A percentile compares a stretch with the other conserved stretches of the same genome.
Conservation (phyloP, 1,284 basidiomycete species). For the Cryptococcus hybrid region DNA sequence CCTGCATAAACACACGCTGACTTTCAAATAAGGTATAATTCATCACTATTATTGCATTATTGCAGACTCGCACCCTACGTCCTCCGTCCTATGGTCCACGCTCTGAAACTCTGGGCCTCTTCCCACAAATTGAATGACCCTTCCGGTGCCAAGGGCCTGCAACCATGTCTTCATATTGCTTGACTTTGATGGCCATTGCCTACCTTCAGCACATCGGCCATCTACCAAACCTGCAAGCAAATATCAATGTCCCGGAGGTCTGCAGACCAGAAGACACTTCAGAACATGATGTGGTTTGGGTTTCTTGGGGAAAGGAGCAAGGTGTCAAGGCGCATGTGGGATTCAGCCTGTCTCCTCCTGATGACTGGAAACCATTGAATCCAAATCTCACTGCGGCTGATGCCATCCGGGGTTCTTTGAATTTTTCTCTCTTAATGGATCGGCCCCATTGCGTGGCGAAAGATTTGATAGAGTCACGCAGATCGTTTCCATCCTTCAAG, state of each 20-base stretch:
- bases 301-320: constrained; percentile 35
- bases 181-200: constrained; percentile 48
- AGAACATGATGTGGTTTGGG: constrained; percentile 34
- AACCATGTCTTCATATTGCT: constrained; percentile 49
- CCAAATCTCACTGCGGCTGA: constrained; percentile 28
- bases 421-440: constrained; percentile 19
- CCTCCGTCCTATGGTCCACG: constrained; percentile 47
- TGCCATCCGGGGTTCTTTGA: constrained; percentile 39
- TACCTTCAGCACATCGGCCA: constrained; percentile 42
- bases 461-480: constrained; percentile 23
- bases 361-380: constrained; percentile 19
- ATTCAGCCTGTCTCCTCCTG: constrained; percentile 22
- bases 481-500: constrained; percentile 37
- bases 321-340: constrained; percentile 33
- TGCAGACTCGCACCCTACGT: constrained; percentile 44
- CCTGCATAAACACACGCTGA: constrained; percentile 1
- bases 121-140: constrained; percentile 45
- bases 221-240: constrained; percentile 45
- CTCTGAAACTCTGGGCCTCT: constrained; percentile 47
- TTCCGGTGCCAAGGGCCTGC: constrained; percentile 32
- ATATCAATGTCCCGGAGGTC: constrained; percentile 14
- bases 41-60: constrained; percentile 46
- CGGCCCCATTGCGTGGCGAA: not conserved
- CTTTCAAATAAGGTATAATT: constrained; percentile 39
- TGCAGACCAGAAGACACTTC: constrained; percentile 9